Evolutionary conservation across 805 yeast species (phyloP).

Genomic region (Scheffersomyces ergatensis): DNA sequence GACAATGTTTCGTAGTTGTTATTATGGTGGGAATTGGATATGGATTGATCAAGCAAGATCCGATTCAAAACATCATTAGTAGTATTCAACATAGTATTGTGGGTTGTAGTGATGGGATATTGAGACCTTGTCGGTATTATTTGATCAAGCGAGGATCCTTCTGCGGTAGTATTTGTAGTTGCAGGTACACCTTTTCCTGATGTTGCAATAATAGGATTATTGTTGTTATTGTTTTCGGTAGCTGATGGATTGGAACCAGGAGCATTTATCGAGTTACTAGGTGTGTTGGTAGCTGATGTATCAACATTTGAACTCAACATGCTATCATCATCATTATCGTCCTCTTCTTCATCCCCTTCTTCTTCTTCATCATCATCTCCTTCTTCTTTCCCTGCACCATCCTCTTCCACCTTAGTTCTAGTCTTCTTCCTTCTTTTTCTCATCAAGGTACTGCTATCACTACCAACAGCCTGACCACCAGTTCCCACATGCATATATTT

Average conservation of each 20-base stretch:
- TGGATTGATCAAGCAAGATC: slow-evolving; percentile 9
- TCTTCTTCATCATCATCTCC: no score
- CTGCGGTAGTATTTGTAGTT: no score
- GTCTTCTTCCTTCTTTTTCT: background rate
- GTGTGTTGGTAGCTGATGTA: background rate
- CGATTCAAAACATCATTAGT: slow-evolving; percentile 26
- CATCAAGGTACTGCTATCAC: no score
- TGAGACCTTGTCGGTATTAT: no score
- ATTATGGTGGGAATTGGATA: no score
- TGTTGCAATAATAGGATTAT: no score
- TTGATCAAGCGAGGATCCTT: no score
- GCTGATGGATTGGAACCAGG: no score
- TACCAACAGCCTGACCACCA: background rate
- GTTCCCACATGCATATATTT: slow-evolving; percentile 29
- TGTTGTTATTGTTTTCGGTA: no score
- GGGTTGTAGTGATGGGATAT: background rate
- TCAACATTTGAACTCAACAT: background rate
- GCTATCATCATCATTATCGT: background rate
- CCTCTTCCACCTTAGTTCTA: background rate
- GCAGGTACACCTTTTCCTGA: no score
- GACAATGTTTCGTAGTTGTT: no score
- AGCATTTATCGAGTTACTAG: background rate
- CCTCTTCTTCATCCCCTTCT: background rate
- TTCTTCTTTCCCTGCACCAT: background rate
- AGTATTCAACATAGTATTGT: slow-evolving; percentile 21